These are phyloP conservation scores for Psidium guajava DNA, from an alignment of 345 rosid genomes.

Conservation along the genomic window DNA sequence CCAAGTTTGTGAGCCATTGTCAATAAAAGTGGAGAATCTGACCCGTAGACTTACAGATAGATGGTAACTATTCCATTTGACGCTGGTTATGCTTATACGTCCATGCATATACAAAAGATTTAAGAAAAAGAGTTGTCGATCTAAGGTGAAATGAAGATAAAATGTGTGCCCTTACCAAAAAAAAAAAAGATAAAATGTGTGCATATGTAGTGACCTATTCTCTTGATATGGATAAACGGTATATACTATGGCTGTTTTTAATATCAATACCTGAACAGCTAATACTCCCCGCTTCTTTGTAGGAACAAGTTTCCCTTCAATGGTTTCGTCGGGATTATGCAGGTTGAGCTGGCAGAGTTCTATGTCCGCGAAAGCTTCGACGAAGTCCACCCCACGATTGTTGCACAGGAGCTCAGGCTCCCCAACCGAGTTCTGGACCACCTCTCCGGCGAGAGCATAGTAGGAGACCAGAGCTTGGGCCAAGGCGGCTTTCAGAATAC, in stretches of 20 bases:
- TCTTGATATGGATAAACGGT: neutral
- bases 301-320: conserved; percentile 63
- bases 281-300: conserved; percentile 43
- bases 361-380: conserved; percentile 49
- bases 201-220: neutral
- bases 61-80: neutral
- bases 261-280: conserved; percentile 50
- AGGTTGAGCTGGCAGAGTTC: conserved; percentile 46
- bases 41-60: neutral
- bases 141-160: neutral
- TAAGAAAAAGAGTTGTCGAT: neutral
- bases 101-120: neutral
- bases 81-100: neutral
- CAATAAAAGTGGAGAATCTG: neutral
- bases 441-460: conserved; percentile 69
- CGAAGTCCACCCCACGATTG: conserved; percentile 75
- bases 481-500: conserved; percentile 41
- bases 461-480: conserved; percentile 56
- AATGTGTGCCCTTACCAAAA: too few relatives aligned
- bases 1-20: neutral
- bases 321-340: conserved; percentile 49
- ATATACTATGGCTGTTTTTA: neutral
- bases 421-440: conserved; percentile 36
- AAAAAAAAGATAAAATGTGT: neutral
- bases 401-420: conserved; percentile 84